Evolutionary conservation across 805 yeast species (phyloP).

Genomic region (Ogataea siamensis): DNA sequence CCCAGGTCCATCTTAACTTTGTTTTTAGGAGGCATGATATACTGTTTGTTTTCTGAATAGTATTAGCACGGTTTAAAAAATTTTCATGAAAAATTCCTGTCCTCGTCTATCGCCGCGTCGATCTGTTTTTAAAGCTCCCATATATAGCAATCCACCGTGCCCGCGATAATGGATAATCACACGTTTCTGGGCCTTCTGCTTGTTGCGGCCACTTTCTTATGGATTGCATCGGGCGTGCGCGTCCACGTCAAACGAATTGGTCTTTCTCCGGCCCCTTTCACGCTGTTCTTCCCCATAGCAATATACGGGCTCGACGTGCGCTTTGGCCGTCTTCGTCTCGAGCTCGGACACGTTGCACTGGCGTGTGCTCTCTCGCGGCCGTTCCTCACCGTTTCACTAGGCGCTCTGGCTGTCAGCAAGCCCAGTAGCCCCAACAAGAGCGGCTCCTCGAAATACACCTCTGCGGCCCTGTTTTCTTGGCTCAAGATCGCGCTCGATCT

Average conservation of each 20-base stretch:
- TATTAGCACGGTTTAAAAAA: constrained; percentile 5
- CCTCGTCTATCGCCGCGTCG: constrained; percentile 11
- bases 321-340: background rate
- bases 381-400: background rate
- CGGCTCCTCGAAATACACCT: background rate
- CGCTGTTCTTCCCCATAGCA: background rate
- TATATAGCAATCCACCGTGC: background rate
- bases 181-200: background rate
- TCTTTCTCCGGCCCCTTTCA: background rate
- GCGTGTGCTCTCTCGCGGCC: background rate
- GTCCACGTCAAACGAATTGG: background rate
- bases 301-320: background rate
- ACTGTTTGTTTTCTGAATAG: constrained; percentile 1
- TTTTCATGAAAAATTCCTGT: constrained; percentile 6
- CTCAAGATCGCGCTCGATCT: background rate
- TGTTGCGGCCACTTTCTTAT: background rate
- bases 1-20: constrained; percentile 75
- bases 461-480: background rate
- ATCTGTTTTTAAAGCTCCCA: no score
- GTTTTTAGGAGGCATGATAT: constrained; percentile 56
- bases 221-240: background rate
- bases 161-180: background rate
- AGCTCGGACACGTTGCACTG: background rate
- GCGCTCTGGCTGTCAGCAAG: background rate
- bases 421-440: background rate